phyloP scores from a whole-genome alignment of 2,329 filamentous ascomycete genomes.

The Calonectria honghensis region DNA sequence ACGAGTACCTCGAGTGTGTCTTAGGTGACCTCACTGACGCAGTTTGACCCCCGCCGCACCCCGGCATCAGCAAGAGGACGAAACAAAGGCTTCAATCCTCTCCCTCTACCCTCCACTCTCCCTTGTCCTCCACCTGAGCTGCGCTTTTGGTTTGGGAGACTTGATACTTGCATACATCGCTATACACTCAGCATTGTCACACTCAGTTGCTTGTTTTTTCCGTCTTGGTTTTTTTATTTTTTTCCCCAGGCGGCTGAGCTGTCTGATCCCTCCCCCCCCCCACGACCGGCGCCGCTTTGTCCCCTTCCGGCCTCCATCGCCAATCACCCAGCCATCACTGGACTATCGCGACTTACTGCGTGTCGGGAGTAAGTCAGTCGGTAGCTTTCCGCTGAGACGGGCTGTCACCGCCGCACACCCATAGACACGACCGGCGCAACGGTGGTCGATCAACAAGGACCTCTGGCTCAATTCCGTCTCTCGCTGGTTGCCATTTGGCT shows the following conservation, averaged over 20 bases:
- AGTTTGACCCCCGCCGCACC: slow-evolving; percentile 36
- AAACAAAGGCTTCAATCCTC: slow-evolving; percentile 50
- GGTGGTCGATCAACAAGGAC: slow-evolving; percentile 51
- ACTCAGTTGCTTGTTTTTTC: slow-evolving; percentile 9
- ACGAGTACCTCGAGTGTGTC: slow-evolving; percentile 43
- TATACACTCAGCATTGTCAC: slow-evolving; percentile 24
- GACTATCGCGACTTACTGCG: slow-evolving; percentile 21
- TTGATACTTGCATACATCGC: slow-evolving; percentile 24
- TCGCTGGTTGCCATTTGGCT: slow-evolving; percentile 33
- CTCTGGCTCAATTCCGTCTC: slow-evolving; percentile 48
- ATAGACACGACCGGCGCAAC: slow-evolving; percentile 48
- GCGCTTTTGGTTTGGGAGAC: slow-evolving; percentile 15
- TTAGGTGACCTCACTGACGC: slow-evolving; percentile 52
- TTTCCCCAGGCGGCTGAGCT: slow-evolving; percentile 15
- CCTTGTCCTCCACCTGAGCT: slow-evolving; percentile 31
- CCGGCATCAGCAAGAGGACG: slow-evolving; percentile 35
- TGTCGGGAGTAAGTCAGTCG: slow-evolving; percentile 24
- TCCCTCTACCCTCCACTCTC: slow-evolving; percentile 43
- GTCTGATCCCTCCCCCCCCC: slow-evolving; percentile 1
- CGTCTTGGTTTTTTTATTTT: background rate
- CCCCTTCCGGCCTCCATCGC: slow-evolving; percentile 14
- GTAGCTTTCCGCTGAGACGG: slow-evolving; percentile 29
- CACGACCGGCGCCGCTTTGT: slow-evolving; percentile 26
- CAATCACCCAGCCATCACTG: slow-evolving; percentile 20
- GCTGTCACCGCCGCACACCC: slow-evolving; percentile 21